A percentile compares a stretch with the other conserved stretches of the same genome.
phyloP scores from a whole-genome alignment of 2,329 filamentous ascomycete species.

The Paramyrothecium sp. region DNA sequence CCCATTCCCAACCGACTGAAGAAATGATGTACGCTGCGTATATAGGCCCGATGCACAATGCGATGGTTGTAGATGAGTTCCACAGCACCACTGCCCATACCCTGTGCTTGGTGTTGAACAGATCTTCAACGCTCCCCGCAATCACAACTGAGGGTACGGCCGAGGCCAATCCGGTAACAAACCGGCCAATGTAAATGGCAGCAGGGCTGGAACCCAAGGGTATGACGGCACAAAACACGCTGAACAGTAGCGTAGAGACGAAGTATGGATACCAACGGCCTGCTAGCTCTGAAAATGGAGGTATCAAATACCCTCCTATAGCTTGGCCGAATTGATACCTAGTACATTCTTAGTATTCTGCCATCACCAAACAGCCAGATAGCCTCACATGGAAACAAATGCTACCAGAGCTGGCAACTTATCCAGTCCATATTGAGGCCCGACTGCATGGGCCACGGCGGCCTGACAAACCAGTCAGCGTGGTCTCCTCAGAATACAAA shows the following conservation, averaged over 20 bases:
- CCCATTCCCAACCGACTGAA: not conserved
- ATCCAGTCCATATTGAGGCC: not conserved
- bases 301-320: not conserved
- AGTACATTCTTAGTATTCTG: not conserved
- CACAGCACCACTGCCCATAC: not conserved
- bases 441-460: not conserved
- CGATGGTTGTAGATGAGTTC: not conserved
- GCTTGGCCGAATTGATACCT: not conserved
- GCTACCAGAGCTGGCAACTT: not conserved
- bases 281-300: not conserved
- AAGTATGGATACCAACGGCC: not conserved
- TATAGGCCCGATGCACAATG: not conserved
- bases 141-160: not conserved
- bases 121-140: not conserved
- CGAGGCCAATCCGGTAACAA: not conserved
- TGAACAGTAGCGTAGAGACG: not conserved
- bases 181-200: not conserved
- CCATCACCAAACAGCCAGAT: not conserved
- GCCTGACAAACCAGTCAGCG: not conserved
- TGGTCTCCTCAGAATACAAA: not conserved
- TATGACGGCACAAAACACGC: not conserved
- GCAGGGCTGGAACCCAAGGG: not conserved
- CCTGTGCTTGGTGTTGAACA: not conserved
- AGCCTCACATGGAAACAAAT: not conserved
- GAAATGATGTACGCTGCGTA: not conserved